These are phyloP conservation scores for Corrigiola litoralis DNA, from an alignment of 179 eudicot species.

Conservation along the genomic window DNA sequence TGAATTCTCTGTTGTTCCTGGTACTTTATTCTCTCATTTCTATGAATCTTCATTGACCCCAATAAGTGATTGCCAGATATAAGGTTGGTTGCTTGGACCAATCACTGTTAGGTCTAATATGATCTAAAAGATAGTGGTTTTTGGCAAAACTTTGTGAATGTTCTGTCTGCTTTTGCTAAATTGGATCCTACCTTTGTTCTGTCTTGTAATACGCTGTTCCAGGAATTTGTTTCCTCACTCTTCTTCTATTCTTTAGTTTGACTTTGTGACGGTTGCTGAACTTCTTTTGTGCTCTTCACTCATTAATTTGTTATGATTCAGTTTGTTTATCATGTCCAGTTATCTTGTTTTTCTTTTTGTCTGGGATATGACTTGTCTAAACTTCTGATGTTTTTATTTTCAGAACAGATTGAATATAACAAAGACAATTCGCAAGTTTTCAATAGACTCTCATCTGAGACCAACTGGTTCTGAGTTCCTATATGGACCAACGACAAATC, in stretches of 20 bases:
- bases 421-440: slow-evolving; percentile 78
- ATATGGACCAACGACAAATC: slow-evolving; percentile 43
- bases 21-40: background rate
- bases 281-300: too few species aligned
- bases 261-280: too few species aligned
- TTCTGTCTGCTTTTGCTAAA: too few species aligned
- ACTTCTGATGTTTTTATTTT: slow-evolving; percentile 28
- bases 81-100: too few species aligned
- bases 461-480: slow-evolving; percentile 71
- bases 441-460: slow-evolving; percentile 61
- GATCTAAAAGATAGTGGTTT: too few species aligned
- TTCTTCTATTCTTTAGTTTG: too few species aligned
- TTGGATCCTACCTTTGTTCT: too few species aligned
- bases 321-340: background rate
- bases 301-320: background rate
- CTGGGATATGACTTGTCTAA: slow-evolving; percentile 18
- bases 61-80: too few species aligned
- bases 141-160: too few species aligned
- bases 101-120: too few species aligned
- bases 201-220: too few species aligned
- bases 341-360: background rate
- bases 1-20: background rate
- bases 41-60: background rate
- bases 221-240: too few species aligned
- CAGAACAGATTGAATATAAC: slow-evolving; percentile 99